Percentiles rank a stretch among this genome's conserved stretches.
Evolutionary conservation across 805 yeast species (phyloP).

Genomic region (Kluyveromyces lactis): DNA sequence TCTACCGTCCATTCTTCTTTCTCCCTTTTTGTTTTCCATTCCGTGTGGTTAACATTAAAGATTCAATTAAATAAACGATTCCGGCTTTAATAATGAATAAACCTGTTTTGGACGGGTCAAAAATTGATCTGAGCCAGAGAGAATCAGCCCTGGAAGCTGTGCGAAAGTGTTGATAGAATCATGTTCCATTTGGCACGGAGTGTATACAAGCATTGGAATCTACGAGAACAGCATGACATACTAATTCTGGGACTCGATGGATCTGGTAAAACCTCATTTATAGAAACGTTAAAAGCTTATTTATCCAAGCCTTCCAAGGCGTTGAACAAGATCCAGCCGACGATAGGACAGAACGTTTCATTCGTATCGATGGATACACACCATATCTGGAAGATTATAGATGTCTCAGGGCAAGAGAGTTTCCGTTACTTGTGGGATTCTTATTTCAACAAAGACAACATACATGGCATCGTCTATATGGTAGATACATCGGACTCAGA

Average conservation of each 20-base stretch:
- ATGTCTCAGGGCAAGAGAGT: slow-evolving; percentile 90
- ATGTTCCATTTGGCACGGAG: slow-evolving; percentile 69
- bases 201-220: slow-evolving; percentile 48
- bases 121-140: too few relatives aligned
- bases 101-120: too few relatives aligned
- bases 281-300: slow-evolving; percentile 55
- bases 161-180: neutral
- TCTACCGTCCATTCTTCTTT: too few relatives aligned
- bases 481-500: slow-evolving; percentile 86
- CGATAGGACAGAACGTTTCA: slow-evolving; percentile 87
- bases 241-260: slow-evolving; percentile 86
- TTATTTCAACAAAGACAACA: slow-evolving; percentile 54
- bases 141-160: neutral
- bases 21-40: too few relatives aligned
- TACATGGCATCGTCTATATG: slow-evolving; percentile 88
- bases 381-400: slow-evolving; percentile 78
- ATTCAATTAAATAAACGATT: too few relatives aligned
- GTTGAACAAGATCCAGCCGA: slow-evolving; percentile 69
- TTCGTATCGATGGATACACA: slow-evolving; percentile 34
- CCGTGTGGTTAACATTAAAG: too few relatives aligned
- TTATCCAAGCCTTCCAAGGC: slow-evolving; percentile 42
- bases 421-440: slow-evolving; percentile 80
- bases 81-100: too few relatives aligned
- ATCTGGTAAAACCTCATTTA: slow-evolving; percentile 87
- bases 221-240: slow-evolving; percentile 62